Evolutionary conservation across 2,329 filamentous ascomycete genomes (phyloP).

Genomic region (Hymenoscyphus salicellus): DNA sequence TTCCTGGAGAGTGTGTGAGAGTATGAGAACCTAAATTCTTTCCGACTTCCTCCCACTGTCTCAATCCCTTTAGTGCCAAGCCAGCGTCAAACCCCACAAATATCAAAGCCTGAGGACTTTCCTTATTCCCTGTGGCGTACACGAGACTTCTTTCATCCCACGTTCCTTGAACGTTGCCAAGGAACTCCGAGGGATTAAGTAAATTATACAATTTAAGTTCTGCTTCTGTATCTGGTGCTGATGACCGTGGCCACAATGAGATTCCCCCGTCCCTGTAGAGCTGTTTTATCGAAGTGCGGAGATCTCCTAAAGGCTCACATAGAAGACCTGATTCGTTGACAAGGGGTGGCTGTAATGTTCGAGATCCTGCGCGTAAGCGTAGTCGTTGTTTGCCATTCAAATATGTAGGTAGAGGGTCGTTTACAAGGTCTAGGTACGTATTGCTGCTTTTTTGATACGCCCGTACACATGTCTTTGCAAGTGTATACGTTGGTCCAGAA

Average conservation of each 20-base stretch:
- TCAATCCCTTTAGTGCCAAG: slow-evolving; percentile 35
- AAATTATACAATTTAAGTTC: slow-evolving; percentile 39
- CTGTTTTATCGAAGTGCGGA: slow-evolving; percentile 25
- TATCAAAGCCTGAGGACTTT: slow-evolving; percentile 38
- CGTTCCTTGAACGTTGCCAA: slow-evolving; percentile 40
- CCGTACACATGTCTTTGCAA: slow-evolving; percentile 53
- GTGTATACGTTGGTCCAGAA: slow-evolving; percentile 44
- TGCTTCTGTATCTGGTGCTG: slow-evolving; percentile 23
- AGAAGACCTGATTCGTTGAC: slow-evolving; percentile 19
- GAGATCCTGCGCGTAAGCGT: slow-evolving; percentile 49
- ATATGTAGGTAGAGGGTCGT: slow-evolving; percentile 44
- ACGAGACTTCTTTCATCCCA: slow-evolving; percentile 49
- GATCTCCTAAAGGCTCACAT: slow-evolving; percentile 16
- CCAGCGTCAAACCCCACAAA: slow-evolving; percentile 45
- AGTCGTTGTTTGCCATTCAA: slow-evolving; percentile 40
- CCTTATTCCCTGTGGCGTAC: slow-evolving; percentile 39
- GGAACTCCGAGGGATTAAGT: slow-evolving; percentile 41
- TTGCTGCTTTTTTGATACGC: slow-evolving; percentile 52
- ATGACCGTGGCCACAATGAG: slow-evolving; percentile 38
- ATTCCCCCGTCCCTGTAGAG: slow-evolving; percentile 27
- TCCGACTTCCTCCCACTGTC: slow-evolving; percentile 24
- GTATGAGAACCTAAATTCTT: slow-evolving; percentile 14
- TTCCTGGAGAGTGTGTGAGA: no score
- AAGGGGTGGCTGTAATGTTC: slow-evolving; percentile 38
- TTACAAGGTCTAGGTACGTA: slow-evolving; percentile 59